phyloP scores from a whole-genome alignment of 768 basidiomycete species.

The Tephrocybe sp. region DNA sequence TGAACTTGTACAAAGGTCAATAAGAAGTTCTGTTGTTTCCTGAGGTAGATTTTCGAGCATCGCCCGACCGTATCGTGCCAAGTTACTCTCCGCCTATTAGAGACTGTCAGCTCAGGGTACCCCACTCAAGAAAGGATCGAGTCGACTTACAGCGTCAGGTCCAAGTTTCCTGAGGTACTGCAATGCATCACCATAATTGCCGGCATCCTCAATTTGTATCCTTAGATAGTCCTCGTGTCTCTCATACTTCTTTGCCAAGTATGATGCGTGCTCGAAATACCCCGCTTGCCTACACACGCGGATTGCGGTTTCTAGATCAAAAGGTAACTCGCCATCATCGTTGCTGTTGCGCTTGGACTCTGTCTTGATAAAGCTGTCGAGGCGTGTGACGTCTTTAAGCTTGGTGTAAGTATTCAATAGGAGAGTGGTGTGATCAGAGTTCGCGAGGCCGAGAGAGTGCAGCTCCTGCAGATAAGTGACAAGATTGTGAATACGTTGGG shows the following conservation, averaged over 20 bases:
- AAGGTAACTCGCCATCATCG: slow-evolving; percentile 73
- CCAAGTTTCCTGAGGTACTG: slow-evolving; percentile 77
- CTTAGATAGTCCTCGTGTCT: slow-evolving; percentile 90
- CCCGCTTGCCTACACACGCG: slow-evolving; percentile 95
- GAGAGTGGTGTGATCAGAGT: slow-evolving; percentile 94
- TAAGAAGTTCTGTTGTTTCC: slow-evolving; percentile 87
- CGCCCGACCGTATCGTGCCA: slow-evolving; percentile 85
- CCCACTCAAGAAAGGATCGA: neutral
- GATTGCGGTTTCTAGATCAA: slow-evolving; percentile 96
- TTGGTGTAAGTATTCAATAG: slow-evolving; percentile 98
- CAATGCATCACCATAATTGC: slow-evolving; percentile 77
- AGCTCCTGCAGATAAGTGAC: slow-evolving; percentile 95
- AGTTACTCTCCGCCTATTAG: slow-evolving; percentile 74
- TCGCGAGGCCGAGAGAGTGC: slow-evolving; percentile 85
- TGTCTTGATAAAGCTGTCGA: slow-evolving; percentile 91
- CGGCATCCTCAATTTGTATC: slow-evolving; percentile 92
- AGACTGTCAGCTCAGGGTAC: neutral
- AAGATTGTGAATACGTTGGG: slow-evolving; percentile 92
- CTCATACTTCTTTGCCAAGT: slow-evolving; percentile 88
- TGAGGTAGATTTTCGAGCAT: slow-evolving; percentile 80
- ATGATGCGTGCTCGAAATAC: slow-evolving; percentile 92
- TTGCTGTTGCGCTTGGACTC: slow-evolving; percentile 59
- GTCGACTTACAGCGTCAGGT: slow-evolving; percentile 64
- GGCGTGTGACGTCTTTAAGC: slow-evolving; percentile 82
- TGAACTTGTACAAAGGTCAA: slow-evolving; percentile 84